Conservation (phyloP, 1,284 basidiomycete genomes). For the Earliella scabrosa region DNA sequence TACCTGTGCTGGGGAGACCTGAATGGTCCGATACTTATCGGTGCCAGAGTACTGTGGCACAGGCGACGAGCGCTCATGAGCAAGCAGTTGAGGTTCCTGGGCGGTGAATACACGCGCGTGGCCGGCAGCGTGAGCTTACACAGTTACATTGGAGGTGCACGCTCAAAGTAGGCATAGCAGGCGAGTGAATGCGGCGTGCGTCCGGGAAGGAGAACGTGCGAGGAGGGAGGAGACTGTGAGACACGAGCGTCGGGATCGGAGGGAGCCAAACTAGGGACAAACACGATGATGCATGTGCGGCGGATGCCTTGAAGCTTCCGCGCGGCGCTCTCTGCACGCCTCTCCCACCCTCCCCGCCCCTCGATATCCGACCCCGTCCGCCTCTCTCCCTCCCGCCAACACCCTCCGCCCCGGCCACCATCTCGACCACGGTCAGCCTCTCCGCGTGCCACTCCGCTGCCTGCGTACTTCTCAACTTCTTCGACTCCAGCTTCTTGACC, state of each 20-base stretch:
- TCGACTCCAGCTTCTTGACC: neutral
- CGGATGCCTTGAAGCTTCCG: constrained; percentile 4
- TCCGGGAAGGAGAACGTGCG: constrained; percentile 20
- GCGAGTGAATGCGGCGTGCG: too few species aligned
- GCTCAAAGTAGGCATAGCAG: too few species aligned
- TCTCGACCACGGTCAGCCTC: too few species aligned
- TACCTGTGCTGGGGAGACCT: neutral
- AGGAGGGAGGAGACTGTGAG: neutral
- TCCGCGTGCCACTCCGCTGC: too few species aligned
- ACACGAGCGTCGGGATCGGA: constrained; percentile 16
- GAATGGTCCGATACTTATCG: too few species aligned
- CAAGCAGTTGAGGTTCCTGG: too few species aligned
- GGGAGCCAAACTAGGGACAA: constrained; percentile 21
- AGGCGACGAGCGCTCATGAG: too few species aligned
- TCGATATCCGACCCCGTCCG: neutral
- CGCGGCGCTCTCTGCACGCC: constrained; percentile 15
- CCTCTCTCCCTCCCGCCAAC: neutral
- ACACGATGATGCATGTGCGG: constrained; percentile 1
- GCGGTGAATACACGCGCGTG: too few species aligned
- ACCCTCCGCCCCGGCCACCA: neutral
- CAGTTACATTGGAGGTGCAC: too few species aligned
- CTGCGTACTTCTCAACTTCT: neutral
- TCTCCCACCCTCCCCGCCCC: constrained; percentile 3
- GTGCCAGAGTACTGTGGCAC: too few species aligned
- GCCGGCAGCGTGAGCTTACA: too few species aligned